Base-by-base conservation (phyloP, 352 stramenopile species). In the Globisporangium yorkense region DNA sequence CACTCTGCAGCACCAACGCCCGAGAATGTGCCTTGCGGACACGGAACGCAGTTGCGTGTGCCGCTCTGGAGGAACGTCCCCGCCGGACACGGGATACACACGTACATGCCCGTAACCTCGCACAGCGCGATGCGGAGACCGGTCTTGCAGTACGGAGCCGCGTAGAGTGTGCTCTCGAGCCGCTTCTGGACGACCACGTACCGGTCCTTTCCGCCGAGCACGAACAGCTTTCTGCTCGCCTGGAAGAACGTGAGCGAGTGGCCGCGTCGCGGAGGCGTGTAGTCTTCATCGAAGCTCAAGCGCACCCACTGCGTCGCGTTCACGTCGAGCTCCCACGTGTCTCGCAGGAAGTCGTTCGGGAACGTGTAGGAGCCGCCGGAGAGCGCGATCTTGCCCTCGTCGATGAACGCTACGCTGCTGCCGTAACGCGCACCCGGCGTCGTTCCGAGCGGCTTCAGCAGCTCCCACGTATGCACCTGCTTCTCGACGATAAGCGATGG, bases 311-410 rank as follows among this genome's bases (percentile, higher is more conserved):
- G 79, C 15, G 70, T 82, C 0, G 77, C 72, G 39, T 85, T 86
- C 57, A 84, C 58, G 20, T 89, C 87, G 47, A 88, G 64, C 54
- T 89, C 82, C 82, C 82, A 92, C 15, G 69, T 63, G 43, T 92
- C 82, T 35, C 67, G 72, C 5, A 92, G 66, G 49, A 87, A 92
- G 52, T 92, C 82, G 51, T 70, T 87, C 5, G 82, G 82, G 55
- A 92, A 92, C n/a, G 68, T 73, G 52, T 78, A 88, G 15, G 82
- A 92, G 12, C 82, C 82, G 4, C 80, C 82, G 7, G 71, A 65
- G 6, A 92, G 62, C 31, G 75, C 67, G 6, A 90, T 45, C 53
- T 81, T 84, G 13, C 80, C 78, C 54, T 86, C 69, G 40, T 88
- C 76, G 27, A 88, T 61, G 54, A 87, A 80, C 12, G 62, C 60